These are phyloP conservation scores for Pseudocercospora ulei DNA, from an alignment of 2,329 filamentous ascomycete species.

Conservation along the genomic window DNA sequence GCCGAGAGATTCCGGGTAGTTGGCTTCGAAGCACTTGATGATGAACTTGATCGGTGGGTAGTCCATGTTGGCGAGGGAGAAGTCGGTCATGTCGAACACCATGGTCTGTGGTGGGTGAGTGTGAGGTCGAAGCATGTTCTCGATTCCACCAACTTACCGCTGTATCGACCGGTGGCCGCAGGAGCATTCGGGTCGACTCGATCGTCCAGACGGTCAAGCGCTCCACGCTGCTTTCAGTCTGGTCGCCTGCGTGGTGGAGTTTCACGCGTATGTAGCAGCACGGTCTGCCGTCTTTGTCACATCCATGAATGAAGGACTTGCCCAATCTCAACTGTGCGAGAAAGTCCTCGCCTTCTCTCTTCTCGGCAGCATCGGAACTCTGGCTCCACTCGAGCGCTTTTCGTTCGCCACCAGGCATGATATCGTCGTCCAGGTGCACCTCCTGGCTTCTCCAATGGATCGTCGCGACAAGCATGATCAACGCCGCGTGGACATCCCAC, in stretches of 20 bases:
- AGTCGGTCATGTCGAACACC: constrained; percentile 91
- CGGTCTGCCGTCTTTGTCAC: constrained; percentile 73
- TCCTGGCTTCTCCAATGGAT: constrained; percentile 82
- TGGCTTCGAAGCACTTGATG: constrained; percentile 98
- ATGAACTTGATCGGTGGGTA: constrained; percentile 97
- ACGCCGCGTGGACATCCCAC: constrained; percentile 88
- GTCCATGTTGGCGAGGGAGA: constrained; percentile 95
- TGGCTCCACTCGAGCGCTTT: constrained; percentile 53
- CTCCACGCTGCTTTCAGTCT: constrained; percentile 72
- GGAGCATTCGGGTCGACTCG: constrained; percentile 78
- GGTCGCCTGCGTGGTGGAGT: constrained; percentile 71
- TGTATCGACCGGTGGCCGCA: constrained; percentile 74
- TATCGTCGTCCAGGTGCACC: constrained; percentile 79
- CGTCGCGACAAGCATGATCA: constrained; percentile 89
- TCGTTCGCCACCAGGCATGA: constrained; percentile 68
- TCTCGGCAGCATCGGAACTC: constrained; percentile 50
- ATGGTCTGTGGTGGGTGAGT: constrained; percentile 53
- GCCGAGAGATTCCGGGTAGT: constrained; percentile 89
- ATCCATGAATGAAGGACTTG: constrained; percentile 84
- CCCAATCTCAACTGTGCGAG: constrained; percentile 75
- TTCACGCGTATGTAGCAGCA: constrained; percentile 78
- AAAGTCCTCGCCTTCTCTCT: constrained; percentile 67
- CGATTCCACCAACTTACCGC: constrained; percentile 55
- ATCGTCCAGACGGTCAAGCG: constrained; percentile 88
- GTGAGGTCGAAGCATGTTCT: not conserved